Percentiles rank a stretch among this genome's conserved stretches.
Conservation (phyloP, 164 flowering plant genomes). For the Sedum album region DNA sequence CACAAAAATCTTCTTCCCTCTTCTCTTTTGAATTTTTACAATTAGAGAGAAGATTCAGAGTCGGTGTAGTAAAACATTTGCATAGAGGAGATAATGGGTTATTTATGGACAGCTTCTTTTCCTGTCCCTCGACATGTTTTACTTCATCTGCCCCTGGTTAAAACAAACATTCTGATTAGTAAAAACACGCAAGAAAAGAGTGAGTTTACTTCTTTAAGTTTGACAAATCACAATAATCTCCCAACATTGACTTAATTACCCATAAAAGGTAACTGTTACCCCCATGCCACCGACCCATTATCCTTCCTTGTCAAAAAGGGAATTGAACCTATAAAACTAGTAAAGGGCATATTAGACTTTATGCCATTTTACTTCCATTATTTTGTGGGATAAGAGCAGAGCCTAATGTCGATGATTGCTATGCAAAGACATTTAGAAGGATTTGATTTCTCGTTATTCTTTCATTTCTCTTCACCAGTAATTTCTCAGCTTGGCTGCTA, state of each 20-base stretch:
- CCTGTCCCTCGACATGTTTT: slow-evolving; percentile 15
- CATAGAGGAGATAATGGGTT: background rate
- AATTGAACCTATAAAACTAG: background rate
- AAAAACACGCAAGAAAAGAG: background rate
- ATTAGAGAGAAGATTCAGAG: slow-evolving; percentile 12
- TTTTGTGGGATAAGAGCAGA: background rate
- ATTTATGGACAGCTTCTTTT: background rate
- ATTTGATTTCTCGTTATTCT: background rate
- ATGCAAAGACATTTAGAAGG: background rate
- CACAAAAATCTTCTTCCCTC: background rate
- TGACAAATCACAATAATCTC: slow-evolving; percentile 1
- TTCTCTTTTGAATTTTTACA: slow-evolving; percentile 6
- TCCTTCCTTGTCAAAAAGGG: background rate
- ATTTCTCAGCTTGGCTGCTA: background rate
- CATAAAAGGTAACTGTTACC: background rate
- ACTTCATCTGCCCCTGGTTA: slow-evolving; percentile 6
- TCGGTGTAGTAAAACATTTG: background rate
- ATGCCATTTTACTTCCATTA: background rate
- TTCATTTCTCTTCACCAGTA: slow-evolving; percentile 4
- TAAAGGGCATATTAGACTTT: slow-evolving; percentile 6
- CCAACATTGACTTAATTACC: background rate
- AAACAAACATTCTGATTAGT: background rate
- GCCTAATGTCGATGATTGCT: slow-evolving; percentile 6
- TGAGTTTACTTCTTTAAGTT: background rate
- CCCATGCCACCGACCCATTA: slow-evolving; percentile 7